Conservation (phyloP, 169 alveolate genomes). For the Plasmodium billcollinsi region DNA sequence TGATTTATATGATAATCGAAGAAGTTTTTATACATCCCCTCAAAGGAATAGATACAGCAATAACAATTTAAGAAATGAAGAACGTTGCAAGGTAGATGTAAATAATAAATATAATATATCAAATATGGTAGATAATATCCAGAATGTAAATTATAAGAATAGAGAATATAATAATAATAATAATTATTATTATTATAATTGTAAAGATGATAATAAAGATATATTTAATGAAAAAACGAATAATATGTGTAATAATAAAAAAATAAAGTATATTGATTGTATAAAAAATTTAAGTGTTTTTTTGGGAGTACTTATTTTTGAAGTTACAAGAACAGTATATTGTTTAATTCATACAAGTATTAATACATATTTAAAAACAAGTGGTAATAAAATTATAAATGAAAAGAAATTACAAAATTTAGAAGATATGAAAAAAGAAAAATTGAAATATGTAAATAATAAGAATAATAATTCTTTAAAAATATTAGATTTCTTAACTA, state of each 20-base stretch:
- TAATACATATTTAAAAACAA: constrained; percentile 23
- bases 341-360: constrained; percentile 40
- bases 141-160: background rate
- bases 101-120: background rate
- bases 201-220: background rate
- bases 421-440: constrained; percentile 34
- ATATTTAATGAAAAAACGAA: constrained; percentile 3
- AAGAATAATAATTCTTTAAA: constrained; percentile 13
- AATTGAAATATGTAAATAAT: background rate
- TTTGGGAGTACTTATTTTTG: constrained; percentile 32
- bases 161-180: background rate
- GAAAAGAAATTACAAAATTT: constrained; percentile 17
- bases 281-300: constrained; percentile 50
- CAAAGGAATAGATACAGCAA: background rate
- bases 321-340: constrained; percentile 38
- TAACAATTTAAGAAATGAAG: background rate
- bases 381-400: constrained; percentile 5
- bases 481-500: constrained; percentile 43
- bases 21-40: background rate
- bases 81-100: background rate
- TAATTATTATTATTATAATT: background rate
- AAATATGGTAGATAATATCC: background rate
- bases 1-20: background rate
- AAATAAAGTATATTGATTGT: constrained; percentile 48
- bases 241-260: constrained; percentile 24